Conservation (phyloP, 805 yeast species). For the Lipomyces kockii region DNA sequence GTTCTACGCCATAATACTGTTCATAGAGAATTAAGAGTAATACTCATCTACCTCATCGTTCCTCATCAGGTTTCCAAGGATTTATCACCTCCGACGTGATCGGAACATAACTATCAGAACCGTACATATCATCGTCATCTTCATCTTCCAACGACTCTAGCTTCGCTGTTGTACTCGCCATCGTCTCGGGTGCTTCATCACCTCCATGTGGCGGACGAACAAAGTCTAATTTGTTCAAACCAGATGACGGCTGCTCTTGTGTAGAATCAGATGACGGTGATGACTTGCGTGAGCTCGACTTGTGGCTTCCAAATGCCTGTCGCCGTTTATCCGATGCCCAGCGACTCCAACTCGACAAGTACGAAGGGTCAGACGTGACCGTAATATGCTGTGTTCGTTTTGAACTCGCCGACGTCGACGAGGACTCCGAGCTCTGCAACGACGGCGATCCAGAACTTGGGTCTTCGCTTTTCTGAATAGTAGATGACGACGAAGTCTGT, state of each 20-base stretch:
- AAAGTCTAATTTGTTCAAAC: not conserved
- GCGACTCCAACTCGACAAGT: conserved; percentile 24
- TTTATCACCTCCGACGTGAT: conserved; percentile 18
- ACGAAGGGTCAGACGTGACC: conserved; percentile 20
- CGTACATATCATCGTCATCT: conserved; percentile 26
- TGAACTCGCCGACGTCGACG: not conserved
- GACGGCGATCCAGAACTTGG: conserved; percentile 12
- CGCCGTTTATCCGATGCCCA: conserved; percentile 37
- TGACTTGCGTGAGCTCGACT: conserved; percentile 1
- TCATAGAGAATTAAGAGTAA: not conserved
- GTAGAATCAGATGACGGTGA: not conserved
- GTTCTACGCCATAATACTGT: not conserved
- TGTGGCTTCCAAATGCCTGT: conserved; percentile 18
- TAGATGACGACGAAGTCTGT: not conserved
- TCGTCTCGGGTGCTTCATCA: conserved; percentile 2
- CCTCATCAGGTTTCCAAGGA: conserved; percentile 27
- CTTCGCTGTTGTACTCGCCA: not conserved
- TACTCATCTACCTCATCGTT: not conserved
- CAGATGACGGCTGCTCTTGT: not conserved
- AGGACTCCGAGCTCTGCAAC: conserved; percentile 8
- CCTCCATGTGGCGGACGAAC: not conserved
- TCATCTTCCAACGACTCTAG: conserved; percentile 22
- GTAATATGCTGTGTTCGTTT: conserved; percentile 22
- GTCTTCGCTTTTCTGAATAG: not conserved
- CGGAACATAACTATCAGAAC: conserved; percentile 7